A percentile compares a stretch with the other conserved stretches of the same genome.
These are phyloP conservation scores for Hsuehochloa calcarea DNA, from an alignment of 176 grass and related monocot genomes.

Conservation along the genomic window DNA sequence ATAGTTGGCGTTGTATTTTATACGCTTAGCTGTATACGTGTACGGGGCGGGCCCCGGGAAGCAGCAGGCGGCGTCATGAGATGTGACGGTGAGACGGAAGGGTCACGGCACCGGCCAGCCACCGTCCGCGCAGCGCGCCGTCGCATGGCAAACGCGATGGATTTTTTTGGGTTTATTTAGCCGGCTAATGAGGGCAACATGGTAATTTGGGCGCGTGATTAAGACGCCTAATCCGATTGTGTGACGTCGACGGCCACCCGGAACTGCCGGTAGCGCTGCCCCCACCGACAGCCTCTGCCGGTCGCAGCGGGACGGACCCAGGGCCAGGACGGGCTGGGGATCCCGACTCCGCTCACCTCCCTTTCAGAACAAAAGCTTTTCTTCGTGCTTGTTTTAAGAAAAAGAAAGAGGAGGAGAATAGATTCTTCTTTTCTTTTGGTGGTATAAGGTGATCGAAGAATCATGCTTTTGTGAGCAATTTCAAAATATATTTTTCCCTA, in stretches of 20 bases:
- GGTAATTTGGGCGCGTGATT: not conserved
- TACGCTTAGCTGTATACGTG: not conserved
- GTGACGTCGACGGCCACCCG: not conserved
- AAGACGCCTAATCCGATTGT: not conserved
- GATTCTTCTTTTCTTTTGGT: not conserved
- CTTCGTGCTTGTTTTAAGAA: not conserved
- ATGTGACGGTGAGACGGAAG: not conserved
- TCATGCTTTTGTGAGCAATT: not conserved
- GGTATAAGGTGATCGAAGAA: not conserved
- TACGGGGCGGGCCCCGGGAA: not conserved
- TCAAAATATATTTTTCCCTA: not conserved
- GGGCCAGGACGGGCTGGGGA: not conserved
- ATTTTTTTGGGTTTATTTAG: not conserved
- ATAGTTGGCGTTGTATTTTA: not conserved
- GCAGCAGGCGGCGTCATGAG: not conserved
- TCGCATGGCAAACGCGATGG: not conserved
- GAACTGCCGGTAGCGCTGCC: not conserved
- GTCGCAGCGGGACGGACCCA: not conserved
- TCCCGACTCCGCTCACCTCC: not conserved
- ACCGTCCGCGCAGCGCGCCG: not conserved
- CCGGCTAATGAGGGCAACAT: not conserved
- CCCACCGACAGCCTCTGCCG: slow-evolving; percentile 27
- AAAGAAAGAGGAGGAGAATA: not conserved
- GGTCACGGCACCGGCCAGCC: not conserved
- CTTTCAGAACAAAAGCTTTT: not conserved